phyloP scores from a whole-genome alignment of 2,329 filamentous ascomycete species.

The Aspergillus hortae region DNA sequence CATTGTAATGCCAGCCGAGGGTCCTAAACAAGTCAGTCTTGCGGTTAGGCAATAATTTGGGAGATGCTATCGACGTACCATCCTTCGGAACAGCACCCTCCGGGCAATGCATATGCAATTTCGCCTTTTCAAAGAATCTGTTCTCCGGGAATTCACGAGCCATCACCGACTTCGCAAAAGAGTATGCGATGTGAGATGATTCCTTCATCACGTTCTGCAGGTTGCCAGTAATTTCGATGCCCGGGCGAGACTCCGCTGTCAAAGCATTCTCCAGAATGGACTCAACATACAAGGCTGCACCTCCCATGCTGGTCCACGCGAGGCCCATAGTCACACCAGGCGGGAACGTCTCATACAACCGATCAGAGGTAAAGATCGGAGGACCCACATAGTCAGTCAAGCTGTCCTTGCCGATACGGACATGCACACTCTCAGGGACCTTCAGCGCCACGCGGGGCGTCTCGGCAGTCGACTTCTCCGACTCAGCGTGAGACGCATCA shows the following conservation, averaged over 20 bases:
- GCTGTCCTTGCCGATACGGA: slow-evolving; percentile 82
- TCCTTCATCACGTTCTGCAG: slow-evolving; percentile 98
- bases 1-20: slow-evolving; percentile 95
- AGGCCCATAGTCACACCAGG: slow-evolving; percentile 96
- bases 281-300: slow-evolving; percentile 94
- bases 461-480: slow-evolving; percentile 44
- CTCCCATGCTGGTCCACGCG: slow-evolving; percentile 96
- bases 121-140: slow-evolving; percentile 92
- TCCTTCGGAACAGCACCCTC: slow-evolving; percentile 97
- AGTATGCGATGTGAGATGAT: slow-evolving; percentile 91
- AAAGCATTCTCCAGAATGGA: slow-evolving; percentile 87
- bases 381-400: slow-evolving; percentile 96
- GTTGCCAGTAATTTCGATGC: slow-evolving; percentile 89
- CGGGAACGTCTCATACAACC: slow-evolving; percentile 89
- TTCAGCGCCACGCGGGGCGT: slow-evolving; percentile 70
- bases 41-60: background rate
- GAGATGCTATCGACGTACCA: slow-evolving; percentile 42
- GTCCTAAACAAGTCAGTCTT: slow-evolving; percentile 42
- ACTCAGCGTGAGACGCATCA: slow-evolving; percentile 56
- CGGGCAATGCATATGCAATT: slow-evolving; percentile 91
- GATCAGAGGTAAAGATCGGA: slow-evolving; percentile 90
- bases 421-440: slow-evolving; percentile 82
- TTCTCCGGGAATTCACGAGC: slow-evolving; percentile 83
- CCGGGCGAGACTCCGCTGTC: slow-evolving; percentile 67
- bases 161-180: slow-evolving; percentile 87